Evolutionary conservation across 1,139 yeast species (phyloP).

Genomic region (Lodderomyces jiufengensis): DNA sequence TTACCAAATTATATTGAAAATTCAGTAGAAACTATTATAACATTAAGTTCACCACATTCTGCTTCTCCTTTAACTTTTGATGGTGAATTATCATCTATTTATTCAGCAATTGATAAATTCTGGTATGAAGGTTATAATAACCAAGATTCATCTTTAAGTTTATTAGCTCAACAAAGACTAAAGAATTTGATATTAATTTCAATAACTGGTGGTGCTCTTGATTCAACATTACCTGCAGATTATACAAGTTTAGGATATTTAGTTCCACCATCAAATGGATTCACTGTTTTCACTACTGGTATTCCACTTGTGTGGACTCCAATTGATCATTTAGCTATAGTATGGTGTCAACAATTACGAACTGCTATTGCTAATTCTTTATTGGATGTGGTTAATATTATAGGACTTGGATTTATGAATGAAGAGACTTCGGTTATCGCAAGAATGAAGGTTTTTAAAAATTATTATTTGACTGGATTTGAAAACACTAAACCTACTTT

Average conservation of each 20-base stretch:
- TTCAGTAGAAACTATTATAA: constrained; percentile 79
- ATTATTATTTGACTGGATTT: constrained; percentile 12
- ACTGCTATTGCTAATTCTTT: constrained; percentile 56
- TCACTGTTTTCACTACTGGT: constrained; percentile 79
- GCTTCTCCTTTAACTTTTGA: constrained; percentile 96
- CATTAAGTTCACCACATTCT: constrained; percentile 90
- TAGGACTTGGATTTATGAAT: constrained; percentile 39
- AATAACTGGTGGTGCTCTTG: constrained; percentile 87
- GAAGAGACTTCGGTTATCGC: constrained; percentile 29
- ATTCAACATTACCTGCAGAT: constrained; percentile 87
- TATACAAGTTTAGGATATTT: constrained; percentile 75
- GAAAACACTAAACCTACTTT: too few species aligned
- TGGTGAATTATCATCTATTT: constrained; percentile 74
- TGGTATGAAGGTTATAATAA: constrained; percentile 64
- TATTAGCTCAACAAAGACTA: constrained; percentile 38
- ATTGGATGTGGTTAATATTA: constrained; percentile 54
- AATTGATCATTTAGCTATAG: constrained; percentile 91
- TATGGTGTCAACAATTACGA: constrained; percentile 93
- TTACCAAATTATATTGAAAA: constrained; percentile 68
- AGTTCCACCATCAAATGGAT: constrained; percentile 72
- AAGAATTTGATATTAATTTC: constrained; percentile 60
- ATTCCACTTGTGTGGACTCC: constrained; percentile 94
- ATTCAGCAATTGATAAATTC: constrained; percentile 69
- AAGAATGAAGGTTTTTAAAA: constrained; percentile 58
- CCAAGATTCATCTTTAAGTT: too few species aligned